phyloP scores from a whole-genome alignment of 2,329 filamentous ascomycete genomes.

The Fusarium sp. region DNA sequence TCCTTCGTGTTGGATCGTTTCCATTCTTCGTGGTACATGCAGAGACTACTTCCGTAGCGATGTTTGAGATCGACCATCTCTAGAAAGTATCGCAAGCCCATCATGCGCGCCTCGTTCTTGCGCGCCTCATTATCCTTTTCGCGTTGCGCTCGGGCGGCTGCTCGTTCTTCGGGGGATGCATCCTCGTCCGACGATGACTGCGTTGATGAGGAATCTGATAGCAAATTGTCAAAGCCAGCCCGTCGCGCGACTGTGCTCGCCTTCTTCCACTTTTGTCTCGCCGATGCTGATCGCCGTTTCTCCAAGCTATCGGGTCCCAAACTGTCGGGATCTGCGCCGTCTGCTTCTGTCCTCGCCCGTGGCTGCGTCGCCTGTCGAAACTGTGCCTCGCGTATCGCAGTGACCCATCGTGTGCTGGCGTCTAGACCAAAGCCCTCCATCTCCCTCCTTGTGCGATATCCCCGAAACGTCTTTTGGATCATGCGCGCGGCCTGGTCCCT shows the following conservation, averaged over 20 bases:
- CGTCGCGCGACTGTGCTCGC: slow-evolving; percentile 72
- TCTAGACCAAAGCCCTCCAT: slow-evolving; percentile 73
- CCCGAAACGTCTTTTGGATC: slow-evolving; percentile 77
- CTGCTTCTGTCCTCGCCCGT: slow-evolving; percentile 44
- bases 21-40: slow-evolving; percentile 85
- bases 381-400: slow-evolving; percentile 67
- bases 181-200: slow-evolving; percentile 43
- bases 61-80: slow-evolving; percentile 90
- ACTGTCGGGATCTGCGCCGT: slow-evolving; percentile 9
- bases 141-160: slow-evolving; percentile 51
- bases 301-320: slow-evolving; percentile 16
- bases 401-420: slow-evolving; percentile 73
- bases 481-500: slow-evolving; percentile 59
- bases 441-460: slow-evolving; percentile 75
- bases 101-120: slow-evolving; percentile 73
- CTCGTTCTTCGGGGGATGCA: slow-evolving; percentile 50
- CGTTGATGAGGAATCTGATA: slow-evolving; percentile 53
- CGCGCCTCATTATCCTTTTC: slow-evolving; percentile 63
- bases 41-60: slow-evolving; percentile 82
- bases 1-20: slow-evolving; percentile 77
- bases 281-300: slow-evolving; percentile 47
- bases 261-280: slow-evolving; percentile 77
- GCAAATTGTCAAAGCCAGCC: slow-evolving; percentile 71
- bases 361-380: slow-evolving; percentile 61
- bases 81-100: slow-evolving; percentile 85